Evolutionary conservation across 2,329 filamentous ascomycete genomes (phyloP), one percentile per base, ranked within the genome.

Genomic region (Sarocladiaceae sp.): DNA sequence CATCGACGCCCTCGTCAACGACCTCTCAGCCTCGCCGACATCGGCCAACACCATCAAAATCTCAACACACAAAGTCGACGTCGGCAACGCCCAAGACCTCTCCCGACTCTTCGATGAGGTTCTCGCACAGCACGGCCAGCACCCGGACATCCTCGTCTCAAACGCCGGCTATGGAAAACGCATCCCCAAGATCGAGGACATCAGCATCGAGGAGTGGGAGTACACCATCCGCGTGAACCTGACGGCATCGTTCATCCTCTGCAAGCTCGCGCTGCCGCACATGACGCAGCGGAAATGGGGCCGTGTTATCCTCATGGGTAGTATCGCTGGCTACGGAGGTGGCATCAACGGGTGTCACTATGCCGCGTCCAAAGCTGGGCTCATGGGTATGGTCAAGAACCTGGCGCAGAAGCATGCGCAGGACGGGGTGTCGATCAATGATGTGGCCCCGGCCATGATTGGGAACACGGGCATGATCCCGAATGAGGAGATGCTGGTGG

Each of bases 401-500:
- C 65, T 84, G 23, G 71, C 79, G 1, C 70, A 67, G 1, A 75
- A 76, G 35, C 68, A 83, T 18, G 80, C 77, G 2, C 68, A 72
- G 45, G 70, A 69, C 51, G 78, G 79, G 24, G 80, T 84, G 51
- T 80, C 78, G 12, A 77, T 83, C 46, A 83, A 84, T 47, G 79
- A 83, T 50, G 76, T 84, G n/a, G 77, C 78, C 3, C 80, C 80
- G 1, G 80, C 80, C 3, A 83, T 84, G 78, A 83, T 84, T 50
- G 79, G 78, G 3, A 73, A 76, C 18, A 80, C 76, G 3, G 76
- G 76, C 1, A 77, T 83, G 77, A 78, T 83, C 33, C 76, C 2
- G 69, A 76, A 44, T 27, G 43, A 20, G 7, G 31, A 75, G 49
- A 57, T 56, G 12, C 61, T 72, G 13, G 61, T 62, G 51, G 71